Conservation (phyloP, 768 basidiomycete species). For the Lyophyllum atratum region DNA sequence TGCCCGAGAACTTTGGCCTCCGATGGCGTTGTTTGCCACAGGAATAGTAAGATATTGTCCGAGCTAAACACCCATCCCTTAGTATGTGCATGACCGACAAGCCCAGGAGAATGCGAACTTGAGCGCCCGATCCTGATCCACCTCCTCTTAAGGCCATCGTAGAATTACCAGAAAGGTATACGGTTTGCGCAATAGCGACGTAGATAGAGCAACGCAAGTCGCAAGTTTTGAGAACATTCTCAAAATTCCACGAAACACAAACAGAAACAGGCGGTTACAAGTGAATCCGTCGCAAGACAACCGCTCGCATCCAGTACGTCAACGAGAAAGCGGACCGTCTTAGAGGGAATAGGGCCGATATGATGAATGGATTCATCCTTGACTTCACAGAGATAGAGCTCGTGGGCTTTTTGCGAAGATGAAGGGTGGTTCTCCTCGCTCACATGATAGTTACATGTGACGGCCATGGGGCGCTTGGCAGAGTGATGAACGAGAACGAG, state of each 20-base stretch:
- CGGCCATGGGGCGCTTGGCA: background rate
- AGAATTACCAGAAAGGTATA: too few species aligned
- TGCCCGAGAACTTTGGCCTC: too few species aligned
- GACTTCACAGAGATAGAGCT: background rate
- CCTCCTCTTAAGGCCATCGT: too few species aligned
- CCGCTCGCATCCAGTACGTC: background rate
- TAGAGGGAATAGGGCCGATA: background rate
- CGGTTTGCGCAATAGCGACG: too few species aligned
- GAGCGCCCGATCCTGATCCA: background rate
- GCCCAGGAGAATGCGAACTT: background rate
- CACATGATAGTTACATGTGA: background rate
- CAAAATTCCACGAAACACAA: background rate
- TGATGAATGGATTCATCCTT: background rate
- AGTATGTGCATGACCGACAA: too few species aligned
- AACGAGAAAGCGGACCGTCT: background rate
- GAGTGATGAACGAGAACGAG: background rate
- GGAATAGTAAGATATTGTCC: too few species aligned
- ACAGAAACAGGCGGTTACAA: background rate
- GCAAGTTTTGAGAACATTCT: too few species aligned
- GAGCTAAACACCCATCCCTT: too few species aligned
- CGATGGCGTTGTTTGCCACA: too few species aligned
- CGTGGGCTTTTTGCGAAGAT: background rate
- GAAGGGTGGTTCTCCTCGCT: background rate
- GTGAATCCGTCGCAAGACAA: background rate
- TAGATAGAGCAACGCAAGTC: too few species aligned